Evolutionary conservation across 2,329 filamentous ascomycete genomes (phyloP).

Genomic region (Hymenoscyphus infarciens): DNA sequence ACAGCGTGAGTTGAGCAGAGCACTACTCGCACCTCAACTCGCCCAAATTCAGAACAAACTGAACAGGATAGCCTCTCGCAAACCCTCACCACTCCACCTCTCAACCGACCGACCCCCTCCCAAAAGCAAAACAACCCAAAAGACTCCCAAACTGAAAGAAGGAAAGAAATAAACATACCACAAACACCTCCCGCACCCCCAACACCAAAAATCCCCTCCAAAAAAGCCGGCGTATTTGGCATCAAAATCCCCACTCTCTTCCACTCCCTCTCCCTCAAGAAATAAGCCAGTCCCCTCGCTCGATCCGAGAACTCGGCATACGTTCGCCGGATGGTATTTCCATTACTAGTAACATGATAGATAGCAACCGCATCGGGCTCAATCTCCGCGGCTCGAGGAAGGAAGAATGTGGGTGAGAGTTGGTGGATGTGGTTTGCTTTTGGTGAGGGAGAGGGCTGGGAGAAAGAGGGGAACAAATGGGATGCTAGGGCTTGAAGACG

Average conservation of each 20-base stretch:
- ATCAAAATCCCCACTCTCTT: slow-evolving; percentile 80
- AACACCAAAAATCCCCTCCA: slow-evolving; percentile 87
- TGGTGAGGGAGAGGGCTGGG: slow-evolving; percentile 33
- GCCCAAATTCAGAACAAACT: background rate
- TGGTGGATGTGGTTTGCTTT: slow-evolving; percentile 61
- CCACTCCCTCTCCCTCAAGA: slow-evolving; percentile 68
- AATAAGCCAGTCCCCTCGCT: slow-evolving; percentile 84
- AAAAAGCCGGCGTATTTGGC: slow-evolving; percentile 91
- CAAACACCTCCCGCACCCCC: slow-evolving; percentile 70
- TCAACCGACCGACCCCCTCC: background rate
- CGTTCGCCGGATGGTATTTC: slow-evolving; percentile 66
- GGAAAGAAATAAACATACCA: background rate
- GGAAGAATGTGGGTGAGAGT: slow-evolving; percentile 82
- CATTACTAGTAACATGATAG: slow-evolving; percentile 78
- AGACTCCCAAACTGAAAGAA: background rate
- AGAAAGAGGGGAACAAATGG: slow-evolving; percentile 42
- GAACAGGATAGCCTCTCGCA: background rate
- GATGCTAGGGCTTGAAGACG: slow-evolving; percentile 57
- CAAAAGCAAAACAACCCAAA: background rate
- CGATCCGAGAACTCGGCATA: slow-evolving; percentile 84
- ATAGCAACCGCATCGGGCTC: slow-evolving; percentile 84
- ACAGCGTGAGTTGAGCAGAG: too few species aligned
- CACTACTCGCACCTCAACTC: background rate
- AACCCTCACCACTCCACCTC: background rate
- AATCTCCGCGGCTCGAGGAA: slow-evolving; percentile 80